These are phyloP conservation scores for Candida lessepsii DNA, from an alignment of 805 yeast species.

Conservation along the genomic window DNA sequence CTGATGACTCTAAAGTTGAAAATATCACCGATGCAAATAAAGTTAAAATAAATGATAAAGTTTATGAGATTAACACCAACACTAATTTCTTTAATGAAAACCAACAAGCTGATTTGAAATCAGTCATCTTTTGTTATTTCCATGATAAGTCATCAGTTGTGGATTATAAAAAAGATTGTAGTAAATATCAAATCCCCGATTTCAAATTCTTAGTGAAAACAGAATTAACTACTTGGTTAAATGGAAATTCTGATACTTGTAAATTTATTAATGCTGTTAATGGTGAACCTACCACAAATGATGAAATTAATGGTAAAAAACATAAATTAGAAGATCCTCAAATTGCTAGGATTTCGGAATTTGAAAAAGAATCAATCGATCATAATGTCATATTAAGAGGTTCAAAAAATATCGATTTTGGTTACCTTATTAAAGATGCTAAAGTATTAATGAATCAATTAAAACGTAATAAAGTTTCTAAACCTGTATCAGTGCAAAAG, in stretches of 20 bases:
- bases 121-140: constrained; percentile 76
- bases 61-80: constrained; percentile 38
- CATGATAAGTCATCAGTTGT: constrained; percentile 72
- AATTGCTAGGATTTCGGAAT: constrained; percentile 42
- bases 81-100: constrained; percentile 59
- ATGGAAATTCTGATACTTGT: constrained; percentile 63
- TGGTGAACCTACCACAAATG: constrained; percentile 15
- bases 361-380: constrained; percentile 53
- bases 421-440: constrained; percentile 68
- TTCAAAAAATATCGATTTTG: constrained; percentile 61
- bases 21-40: constrained; percentile 28
- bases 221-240: constrained; percentile 78
- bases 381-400: constrained; percentile 67
- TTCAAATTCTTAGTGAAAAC: constrained; percentile 82
- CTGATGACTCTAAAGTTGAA: constrained; percentile 5
- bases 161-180: constrained; percentile 76
- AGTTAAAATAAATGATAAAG: constrained; percentile 27
- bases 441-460: constrained; percentile 53
- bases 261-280: constrained; percentile 33
- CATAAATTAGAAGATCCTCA: constrained; percentile 44
- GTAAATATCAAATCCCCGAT: constrained; percentile 59
- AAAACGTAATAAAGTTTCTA: constrained; percentile 27
- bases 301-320: constrained; percentile 11
- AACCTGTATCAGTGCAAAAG: constrained; percentile 9
- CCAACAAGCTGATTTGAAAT: constrained; percentile 49